Evolutionary conservation across 495 filamentous ascomycete genomes (phyloP).

Genomic region (Talaromyces borbonicus): DNA sequence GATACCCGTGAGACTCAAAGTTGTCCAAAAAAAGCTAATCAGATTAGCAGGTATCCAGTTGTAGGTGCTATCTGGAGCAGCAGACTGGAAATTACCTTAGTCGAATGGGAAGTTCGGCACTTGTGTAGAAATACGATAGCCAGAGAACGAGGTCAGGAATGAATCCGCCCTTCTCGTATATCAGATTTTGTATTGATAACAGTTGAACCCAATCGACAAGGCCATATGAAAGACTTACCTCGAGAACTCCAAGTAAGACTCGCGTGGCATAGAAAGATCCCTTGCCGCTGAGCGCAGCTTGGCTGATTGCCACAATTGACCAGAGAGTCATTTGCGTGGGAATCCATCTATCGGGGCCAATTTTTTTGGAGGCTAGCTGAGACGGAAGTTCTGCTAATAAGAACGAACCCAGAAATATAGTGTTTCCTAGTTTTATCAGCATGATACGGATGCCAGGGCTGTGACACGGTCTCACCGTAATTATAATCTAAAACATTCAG

Average conservation of each 20-base stretch:
- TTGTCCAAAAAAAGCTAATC: constrained; percentile 46
- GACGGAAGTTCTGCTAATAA: constrained; percentile 56
- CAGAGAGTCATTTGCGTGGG: constrained; percentile 67
- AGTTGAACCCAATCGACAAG: neutral
- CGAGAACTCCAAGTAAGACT: constrained; percentile 54
- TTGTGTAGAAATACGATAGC: constrained; percentile 55
- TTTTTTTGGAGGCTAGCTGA: constrained; percentile 52
- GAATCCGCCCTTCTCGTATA: constrained; percentile 18
- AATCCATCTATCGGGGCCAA: constrained; percentile 73
- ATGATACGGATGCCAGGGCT: neutral
- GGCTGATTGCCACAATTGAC: constrained; percentile 54
- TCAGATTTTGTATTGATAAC: too few species aligned
- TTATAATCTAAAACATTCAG: constrained; percentile 16
- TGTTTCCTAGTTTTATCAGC: constrained; percentile 39
- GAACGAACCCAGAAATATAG: constrained; percentile 34
- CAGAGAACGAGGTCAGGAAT: constrained; percentile 35
- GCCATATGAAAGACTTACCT: constrained; percentile 10
- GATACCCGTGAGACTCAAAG: constrained; percentile 47
- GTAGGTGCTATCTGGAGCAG: too few species aligned
- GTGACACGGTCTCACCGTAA: constrained; percentile 3
- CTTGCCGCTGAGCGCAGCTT: constrained; percentile 50
- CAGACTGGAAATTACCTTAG: constrained; percentile 45
- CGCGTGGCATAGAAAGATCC: constrained; percentile 52
- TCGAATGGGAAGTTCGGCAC: constrained; percentile 47
- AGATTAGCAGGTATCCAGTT: too few species aligned